Conservation (phyloP, 495 filamentous ascomycete genomes). For the Penicillium chermesinum region DNA sequence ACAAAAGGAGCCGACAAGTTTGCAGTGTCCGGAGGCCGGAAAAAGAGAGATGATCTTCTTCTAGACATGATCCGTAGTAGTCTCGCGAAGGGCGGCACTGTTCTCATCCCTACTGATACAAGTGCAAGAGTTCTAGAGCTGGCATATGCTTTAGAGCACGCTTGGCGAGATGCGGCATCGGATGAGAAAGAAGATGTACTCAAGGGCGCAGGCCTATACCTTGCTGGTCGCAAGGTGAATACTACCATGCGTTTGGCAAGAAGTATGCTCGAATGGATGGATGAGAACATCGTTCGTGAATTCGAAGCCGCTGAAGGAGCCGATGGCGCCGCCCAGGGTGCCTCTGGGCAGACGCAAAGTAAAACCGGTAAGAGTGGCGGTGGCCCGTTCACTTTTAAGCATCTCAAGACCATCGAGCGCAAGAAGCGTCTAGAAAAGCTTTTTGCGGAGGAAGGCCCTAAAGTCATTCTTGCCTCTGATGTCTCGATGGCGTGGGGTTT, state of each 20-base stretch:
- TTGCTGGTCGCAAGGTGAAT: constrained; percentile 74
- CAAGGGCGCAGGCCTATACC: constrained; percentile 65
- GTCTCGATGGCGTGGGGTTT: constrained; percentile 92
- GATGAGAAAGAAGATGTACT: constrained; percentile 49
- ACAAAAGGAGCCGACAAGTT: constrained; percentile 72
- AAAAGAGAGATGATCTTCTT: constrained; percentile 78
- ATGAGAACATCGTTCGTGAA: constrained; percentile 83
- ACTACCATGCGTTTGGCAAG: constrained; percentile 82
- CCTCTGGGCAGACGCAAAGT: constrained; percentile 30
- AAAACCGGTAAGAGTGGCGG: constrained; percentile 40
- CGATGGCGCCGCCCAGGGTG: constrained; percentile 37
- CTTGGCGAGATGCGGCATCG: constrained; percentile 70
- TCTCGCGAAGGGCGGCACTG: constrained; percentile 78
- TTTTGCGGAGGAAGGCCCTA: constrained; percentile 44
- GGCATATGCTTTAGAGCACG: constrained; percentile 84
- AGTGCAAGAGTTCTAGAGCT: constrained; percentile 91
- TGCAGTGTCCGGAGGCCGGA: constrained; percentile 62
- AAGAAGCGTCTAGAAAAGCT: constrained; percentile 67
- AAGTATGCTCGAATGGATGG: constrained; percentile 99
- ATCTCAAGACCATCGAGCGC: constrained; percentile 74
- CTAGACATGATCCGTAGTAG: constrained; percentile 74
- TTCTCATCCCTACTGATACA: constrained; percentile 91
- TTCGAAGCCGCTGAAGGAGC: constrained; percentile 71
- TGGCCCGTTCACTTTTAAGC: constrained; percentile 86
- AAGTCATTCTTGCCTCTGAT: constrained; percentile 89